Conservation (phyloP, 2,329 filamentous ascomycete genomes). For the Venturia aucupariae region DNA sequence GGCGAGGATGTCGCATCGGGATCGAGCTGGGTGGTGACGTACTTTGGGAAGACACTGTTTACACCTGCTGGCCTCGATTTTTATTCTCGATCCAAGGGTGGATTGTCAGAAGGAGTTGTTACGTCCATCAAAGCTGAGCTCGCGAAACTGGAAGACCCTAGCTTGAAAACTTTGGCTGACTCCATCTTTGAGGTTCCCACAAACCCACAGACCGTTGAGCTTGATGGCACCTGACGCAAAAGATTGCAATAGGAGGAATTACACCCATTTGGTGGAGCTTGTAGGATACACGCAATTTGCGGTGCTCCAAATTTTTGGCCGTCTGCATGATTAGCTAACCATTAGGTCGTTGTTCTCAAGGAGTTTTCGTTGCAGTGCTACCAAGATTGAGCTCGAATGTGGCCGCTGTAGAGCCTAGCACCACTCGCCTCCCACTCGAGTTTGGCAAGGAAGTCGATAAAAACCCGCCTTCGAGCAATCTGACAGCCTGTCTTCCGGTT, state of each 20-base stretch:
- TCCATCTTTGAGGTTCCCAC: slow-evolving; percentile 35
- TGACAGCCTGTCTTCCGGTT: no score
- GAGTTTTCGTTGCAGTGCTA: background rate
- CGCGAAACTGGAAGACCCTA: slow-evolving; percentile 39
- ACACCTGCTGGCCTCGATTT: slow-evolving; percentile 75
- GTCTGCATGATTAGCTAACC: no score
- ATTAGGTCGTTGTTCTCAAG: no score
- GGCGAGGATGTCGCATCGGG: slow-evolving; percentile 45
- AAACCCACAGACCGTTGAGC: slow-evolving; percentile 20
- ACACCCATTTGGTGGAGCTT: background rate
- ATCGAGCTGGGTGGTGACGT: slow-evolving; percentile 67
- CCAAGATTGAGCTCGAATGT: background rate
- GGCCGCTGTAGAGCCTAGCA: no score
- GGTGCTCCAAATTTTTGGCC: no score
- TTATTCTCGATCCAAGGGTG: slow-evolving; percentile 55
- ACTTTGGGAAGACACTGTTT: slow-evolving; percentile 75
- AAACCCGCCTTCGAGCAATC: no score
- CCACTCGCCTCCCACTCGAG: no score
- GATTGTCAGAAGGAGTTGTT: slow-evolving; percentile 43
- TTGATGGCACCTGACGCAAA: background rate
- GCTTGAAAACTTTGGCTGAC: slow-evolving; percentile 44
- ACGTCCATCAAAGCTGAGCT: slow-evolving; percentile 37
- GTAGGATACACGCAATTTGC: background rate
- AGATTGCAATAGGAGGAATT: background rate
- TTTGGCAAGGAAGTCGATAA: no score